A percentile compares a stretch with the other conserved stretches of the same genome.
These are phyloP conservation scores for Penicillium frequentans DNA, from an alignment of 2,329 filamentous ascomycete genomes.

Conservation along the genomic window DNA sequence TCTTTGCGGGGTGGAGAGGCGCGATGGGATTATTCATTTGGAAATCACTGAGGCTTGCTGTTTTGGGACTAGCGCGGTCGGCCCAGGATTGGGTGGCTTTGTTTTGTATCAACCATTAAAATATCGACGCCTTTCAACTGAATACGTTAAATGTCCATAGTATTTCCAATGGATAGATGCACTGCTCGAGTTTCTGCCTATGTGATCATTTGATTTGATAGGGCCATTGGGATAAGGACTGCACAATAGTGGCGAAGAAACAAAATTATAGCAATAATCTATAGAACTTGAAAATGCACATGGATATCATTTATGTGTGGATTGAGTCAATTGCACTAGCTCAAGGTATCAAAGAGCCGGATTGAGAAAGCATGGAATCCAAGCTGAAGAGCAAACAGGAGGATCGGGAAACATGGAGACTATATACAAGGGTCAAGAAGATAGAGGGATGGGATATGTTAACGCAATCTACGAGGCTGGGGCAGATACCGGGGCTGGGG, in stretches of 20 bases:
- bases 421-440: conserved; percentile 29
- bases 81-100: not conserved
- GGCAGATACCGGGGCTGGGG: conserved; percentile 53
- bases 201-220: not conserved
- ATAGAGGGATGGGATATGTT: not conserved
- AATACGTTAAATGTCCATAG: not conserved
- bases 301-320: not conserved
- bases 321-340: conserved; percentile 1
- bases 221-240: not conserved
- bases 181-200: not conserved
- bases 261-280: not conserved
- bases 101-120: not conserved
- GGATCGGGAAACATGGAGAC: conserved; percentile 20
- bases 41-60: conserved; percentile 11
- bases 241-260: not conserved
- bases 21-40: conserved; percentile 12
- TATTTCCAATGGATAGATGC: not conserved
- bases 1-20: conserved; percentile 20
- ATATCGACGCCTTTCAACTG: not conserved
- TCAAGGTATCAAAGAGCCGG: conserved; percentile 16
- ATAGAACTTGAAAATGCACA: not conserved
- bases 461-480: conserved; percentile 49
- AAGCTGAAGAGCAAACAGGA: conserved; percentile 2
- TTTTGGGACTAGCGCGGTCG: conserved; percentile 20
- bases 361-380: conserved; percentile 12